Evolutionary conservation across 768 basidiomycete species (phyloP).

Genomic region (Neoboletus magnificus): DNA sequence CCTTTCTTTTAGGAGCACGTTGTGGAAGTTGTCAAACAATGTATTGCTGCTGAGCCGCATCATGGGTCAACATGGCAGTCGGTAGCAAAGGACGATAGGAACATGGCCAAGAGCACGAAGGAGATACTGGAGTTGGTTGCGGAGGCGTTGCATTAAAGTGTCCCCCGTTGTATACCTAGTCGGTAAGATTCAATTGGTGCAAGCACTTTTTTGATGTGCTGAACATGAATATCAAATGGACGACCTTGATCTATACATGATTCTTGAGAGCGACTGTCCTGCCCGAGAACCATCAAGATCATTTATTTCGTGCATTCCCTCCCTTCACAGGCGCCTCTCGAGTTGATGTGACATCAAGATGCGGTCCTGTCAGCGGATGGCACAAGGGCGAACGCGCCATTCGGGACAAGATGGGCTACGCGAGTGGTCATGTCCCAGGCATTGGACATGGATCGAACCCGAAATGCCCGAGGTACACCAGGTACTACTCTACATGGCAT

Average conservation of each 20-base stretch:
- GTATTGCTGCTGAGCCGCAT: slow-evolving; percentile 77
- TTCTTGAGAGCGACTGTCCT: too few relatives aligned
- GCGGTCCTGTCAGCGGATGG: slow-evolving; percentile 34
- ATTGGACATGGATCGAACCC: slow-evolving; percentile 40
- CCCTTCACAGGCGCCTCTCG: neutral
- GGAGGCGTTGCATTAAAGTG: slow-evolving; percentile 35
- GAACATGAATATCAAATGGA: too few relatives aligned
- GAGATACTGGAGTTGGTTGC: slow-evolving; percentile 73
- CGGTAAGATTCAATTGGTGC: too few relatives aligned
- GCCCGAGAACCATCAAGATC: too few relatives aligned
- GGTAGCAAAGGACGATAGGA: slow-evolving; percentile 75
- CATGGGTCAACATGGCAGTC: slow-evolving; percentile 84
- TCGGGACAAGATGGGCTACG: slow-evolving; percentile 45
- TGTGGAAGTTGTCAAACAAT: slow-evolving; percentile 65
- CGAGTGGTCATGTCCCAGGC: slow-evolving; percentile 34
- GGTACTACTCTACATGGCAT: slow-evolving; percentile 45
- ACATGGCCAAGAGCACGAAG: slow-evolving; percentile 59
- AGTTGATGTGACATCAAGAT: slow-evolving; percentile 5
- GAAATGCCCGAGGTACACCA: slow-evolving; percentile 51
- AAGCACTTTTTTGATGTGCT: too few relatives aligned
- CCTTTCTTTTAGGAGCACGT: slow-evolving; percentile 48
- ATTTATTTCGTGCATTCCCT: too few relatives aligned
- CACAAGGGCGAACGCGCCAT: slow-evolving; percentile 49
- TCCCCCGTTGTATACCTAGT: too few relatives aligned
- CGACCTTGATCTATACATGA: too few relatives aligned